Evolutionary conservation across 768 basidiomycete genomes (phyloP), one percentile per base, ranked within the genome.

Genomic region (Suillus placidus): DNA sequence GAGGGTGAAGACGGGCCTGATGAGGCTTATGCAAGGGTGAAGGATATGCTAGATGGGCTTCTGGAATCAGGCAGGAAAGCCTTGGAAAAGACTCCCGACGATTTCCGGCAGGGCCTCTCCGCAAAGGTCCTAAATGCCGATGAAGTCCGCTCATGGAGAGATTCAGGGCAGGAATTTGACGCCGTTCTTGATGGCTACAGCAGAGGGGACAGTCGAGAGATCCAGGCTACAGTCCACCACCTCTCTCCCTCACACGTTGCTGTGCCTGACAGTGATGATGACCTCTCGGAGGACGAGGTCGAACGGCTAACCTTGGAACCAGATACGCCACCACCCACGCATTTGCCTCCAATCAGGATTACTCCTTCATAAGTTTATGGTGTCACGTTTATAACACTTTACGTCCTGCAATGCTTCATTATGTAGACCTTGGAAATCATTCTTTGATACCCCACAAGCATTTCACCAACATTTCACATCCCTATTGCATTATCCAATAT

Each of bases 41-140:
- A 84, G 72, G 67, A 78, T n/a, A 78, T 91, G 45, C 71, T 95
- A 14, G 91, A 92, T 6, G 76, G 70, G 16, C 80, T 95, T 14
- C 76, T 94, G 30, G 81, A 84, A 42, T 74, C 81, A 2, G 91
- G 88, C 2, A 81, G 80, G 69, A 77, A 75, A 26, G 92, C 92
- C 2, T 82, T 94, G n/a, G 86, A 88, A 70, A 79, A 77, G 42
- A 85, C 81, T 32, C 77, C 84, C 0, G 79, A 80, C 38, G 88
- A 91, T 68, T 85, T 87, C 61, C 77, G 78, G 34, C 73, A 75
- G 23, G 82, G 80, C 68, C 76, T 84, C 13, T 80, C 79, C 4
- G 81, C 88, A 23, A 91, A 91, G 73, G 93, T 94, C 9, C 80
- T 94, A 20, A 88, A 83, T 63, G 86, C 88, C 52, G 88, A 91